A percentile compares a stretch with the other conserved stretches of the same genome.
phyloP scores from a whole-genome alignment of 768 basidiomycete genomes.

The Dentipellis sp. region DNA sequence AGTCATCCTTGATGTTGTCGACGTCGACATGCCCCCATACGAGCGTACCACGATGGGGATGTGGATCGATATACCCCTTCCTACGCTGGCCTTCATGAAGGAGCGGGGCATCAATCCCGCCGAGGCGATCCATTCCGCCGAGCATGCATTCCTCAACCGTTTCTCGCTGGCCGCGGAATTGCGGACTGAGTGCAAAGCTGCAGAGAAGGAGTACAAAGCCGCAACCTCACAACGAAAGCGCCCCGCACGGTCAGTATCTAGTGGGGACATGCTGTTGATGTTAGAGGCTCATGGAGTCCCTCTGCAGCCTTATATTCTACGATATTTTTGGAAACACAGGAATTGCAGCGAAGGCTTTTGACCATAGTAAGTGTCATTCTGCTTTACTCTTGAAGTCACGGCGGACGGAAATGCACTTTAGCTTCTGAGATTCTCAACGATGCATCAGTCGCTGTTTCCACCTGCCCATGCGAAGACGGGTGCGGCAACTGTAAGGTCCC shows the following conservation, averaged over 20 bases:
- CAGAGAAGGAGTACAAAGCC: slow-evolving; percentile 62
- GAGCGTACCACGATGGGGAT: slow-evolving; percentile 63
- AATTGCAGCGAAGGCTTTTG: slow-evolving; percentile 71
- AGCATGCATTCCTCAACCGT: slow-evolving; percentile 75
- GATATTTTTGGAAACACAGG: slow-evolving; percentile 52
- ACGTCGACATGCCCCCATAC: slow-evolving; percentile 72
- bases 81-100: slow-evolving; percentile 42
- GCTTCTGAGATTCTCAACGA: slow-evolving; percentile 46
- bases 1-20: slow-evolving; percentile 65
- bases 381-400: neutral
- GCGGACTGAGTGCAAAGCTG: slow-evolving; percentile 75
- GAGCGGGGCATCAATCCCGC: slow-evolving; percentile 54
- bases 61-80: slow-evolving; percentile 69
- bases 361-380: slow-evolving; percentile 44
- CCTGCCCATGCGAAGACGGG: slow-evolving; percentile 60
- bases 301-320: slow-evolving; percentile 67
- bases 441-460: slow-evolving; percentile 46
- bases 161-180: slow-evolving; percentile 64
- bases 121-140: slow-evolving; percentile 77
- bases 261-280: neutral
- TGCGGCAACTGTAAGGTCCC: slow-evolving; percentile 53
- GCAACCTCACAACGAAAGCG: slow-evolving; percentile 48
- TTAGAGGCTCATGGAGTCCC: neutral
- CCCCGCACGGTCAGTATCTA: slow-evolving; percentile 45
- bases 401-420: slow-evolving; percentile 17